phyloP scores from a whole-genome alignment of 371 early-diverging fungal species.

The Rhizopus arrhizus region DNA sequence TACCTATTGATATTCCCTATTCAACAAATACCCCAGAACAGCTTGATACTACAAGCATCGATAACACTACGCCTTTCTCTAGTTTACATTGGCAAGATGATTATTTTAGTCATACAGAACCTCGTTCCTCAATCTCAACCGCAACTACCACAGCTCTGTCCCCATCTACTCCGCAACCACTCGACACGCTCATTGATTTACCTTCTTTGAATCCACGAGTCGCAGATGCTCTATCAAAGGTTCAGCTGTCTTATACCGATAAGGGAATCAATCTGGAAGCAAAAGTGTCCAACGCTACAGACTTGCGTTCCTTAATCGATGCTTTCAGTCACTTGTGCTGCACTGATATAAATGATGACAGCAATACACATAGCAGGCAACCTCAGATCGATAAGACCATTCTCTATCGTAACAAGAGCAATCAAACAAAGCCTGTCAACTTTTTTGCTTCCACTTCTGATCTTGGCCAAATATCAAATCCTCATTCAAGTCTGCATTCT shows the following conservation, averaged over 20 bases:
- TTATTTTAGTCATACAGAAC: background rate
- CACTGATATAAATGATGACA: slow-evolving; percentile 2
- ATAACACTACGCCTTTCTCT: slow-evolving; percentile 16
- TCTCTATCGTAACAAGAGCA: slow-evolving; percentile 26
- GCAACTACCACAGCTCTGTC: slow-evolving; percentile 9
- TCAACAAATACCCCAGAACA: slow-evolving; percentile 9
- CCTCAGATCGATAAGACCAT: slow-evolving; percentile 20
- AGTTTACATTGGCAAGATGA: slow-evolving; percentile 22
- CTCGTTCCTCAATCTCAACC: background rate
- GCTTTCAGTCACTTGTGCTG: slow-evolving; percentile 33
- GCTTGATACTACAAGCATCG: slow-evolving; percentile 15
- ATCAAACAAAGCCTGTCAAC: slow-evolving; percentile 38
- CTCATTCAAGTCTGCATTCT: slow-evolving; percentile 29
- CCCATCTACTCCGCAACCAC: slow-evolving; percentile 2
- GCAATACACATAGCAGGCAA: slow-evolving; percentile 7
- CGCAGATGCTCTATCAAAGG: slow-evolving; percentile 27
- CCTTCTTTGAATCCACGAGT: slow-evolving; percentile 3
- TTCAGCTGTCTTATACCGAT: slow-evolving; percentile 37
- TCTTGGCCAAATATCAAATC: slow-evolving; percentile 29
- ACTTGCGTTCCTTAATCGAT: slow-evolving; percentile 37
- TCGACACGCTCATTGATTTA: slow-evolving; percentile 14
- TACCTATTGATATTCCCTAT: slow-evolving; percentile 30
- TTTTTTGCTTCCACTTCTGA: slow-evolving; percentile 25
- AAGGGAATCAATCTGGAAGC: slow-evolving; percentile 40
- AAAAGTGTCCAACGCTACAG: slow-evolving; percentile 35